Conservation (phyloP, 2,329 filamentous ascomycete species). For the Colletotrichum cereale region DNA sequence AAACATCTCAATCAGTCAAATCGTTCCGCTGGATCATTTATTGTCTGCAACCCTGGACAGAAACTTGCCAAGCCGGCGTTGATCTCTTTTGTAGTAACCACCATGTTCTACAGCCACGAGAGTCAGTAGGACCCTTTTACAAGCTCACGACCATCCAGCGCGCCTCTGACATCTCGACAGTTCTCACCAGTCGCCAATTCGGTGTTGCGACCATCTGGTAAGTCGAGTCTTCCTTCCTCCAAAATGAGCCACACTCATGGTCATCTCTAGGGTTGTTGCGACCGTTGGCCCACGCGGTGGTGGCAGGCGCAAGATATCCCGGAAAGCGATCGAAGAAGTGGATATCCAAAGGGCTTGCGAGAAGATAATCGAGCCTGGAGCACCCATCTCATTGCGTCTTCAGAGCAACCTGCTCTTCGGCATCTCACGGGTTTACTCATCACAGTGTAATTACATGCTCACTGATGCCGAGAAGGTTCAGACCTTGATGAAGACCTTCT, state of each 20-base stretch:
- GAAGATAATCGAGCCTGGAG: constrained; percentile 84
- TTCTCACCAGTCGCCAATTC: constrained; percentile 88
- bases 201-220: constrained; percentile 97
- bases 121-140: constrained; percentile 66
- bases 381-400: constrained; percentile 89
- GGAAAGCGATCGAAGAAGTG: constrained; percentile 90
- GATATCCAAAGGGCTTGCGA: constrained; percentile 88
- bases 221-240: constrained; percentile 43
- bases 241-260: not conserved
- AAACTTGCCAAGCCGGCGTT: constrained; percentile 13
- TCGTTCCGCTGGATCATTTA: accelerated
- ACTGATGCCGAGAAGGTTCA: constrained; percentile 82
- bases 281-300: constrained; percentile 81
- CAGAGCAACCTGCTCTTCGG: constrained; percentile 92
- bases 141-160: not conserved
- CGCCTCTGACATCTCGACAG: constrained; percentile 54
- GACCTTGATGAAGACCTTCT: constrained; percentile 77
- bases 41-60: not conserved
- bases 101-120: constrained; percentile 97
- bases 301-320: constrained; percentile 78
- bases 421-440: constrained; percentile 84
- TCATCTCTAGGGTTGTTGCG: constrained; percentile 81
- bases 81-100: constrained; percentile 37
- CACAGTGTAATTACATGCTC: constrained; percentile 90
- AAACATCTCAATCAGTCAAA: not conserved